phyloP scores from a whole-genome alignment of 257 asterid genomes.

The Plantago major region DNA sequence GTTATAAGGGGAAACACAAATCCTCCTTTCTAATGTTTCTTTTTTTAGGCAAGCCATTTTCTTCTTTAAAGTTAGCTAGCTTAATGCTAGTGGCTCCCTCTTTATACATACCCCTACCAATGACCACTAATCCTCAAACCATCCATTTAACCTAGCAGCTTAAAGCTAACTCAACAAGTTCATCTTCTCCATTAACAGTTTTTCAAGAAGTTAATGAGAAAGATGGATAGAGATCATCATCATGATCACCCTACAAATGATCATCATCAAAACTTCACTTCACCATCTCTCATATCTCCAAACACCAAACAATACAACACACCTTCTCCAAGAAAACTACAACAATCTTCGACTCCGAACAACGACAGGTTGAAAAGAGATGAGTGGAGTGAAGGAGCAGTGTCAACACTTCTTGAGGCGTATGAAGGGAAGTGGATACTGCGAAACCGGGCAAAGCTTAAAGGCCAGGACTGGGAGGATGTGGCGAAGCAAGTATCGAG shows the following conservation, averaged over 20 bases:
- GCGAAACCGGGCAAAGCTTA: conserved; percentile 78
- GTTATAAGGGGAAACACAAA: too few relatives aligned
- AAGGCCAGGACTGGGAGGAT: conserved; percentile 93
- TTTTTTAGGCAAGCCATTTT: conserved; percentile 19
- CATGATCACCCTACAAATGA: too few relatives aligned
- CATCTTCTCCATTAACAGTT: background rate
- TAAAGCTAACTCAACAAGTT: conserved; percentile 2
- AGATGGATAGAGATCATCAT: conserved; percentile 45
- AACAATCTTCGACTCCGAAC: background rate
- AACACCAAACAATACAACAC: conserved; percentile 23
- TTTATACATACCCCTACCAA: background rate
- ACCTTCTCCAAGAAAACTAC: conserved; percentile 37
- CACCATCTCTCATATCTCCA: conserved; percentile 45
- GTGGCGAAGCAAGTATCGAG: conserved; percentile 66
- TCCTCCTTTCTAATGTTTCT: background rate
- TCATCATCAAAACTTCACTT: conserved; percentile 22
- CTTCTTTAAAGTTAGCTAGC: conserved; percentile 33
- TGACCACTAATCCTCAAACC: background rate
- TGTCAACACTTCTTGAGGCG: conserved; percentile 64
- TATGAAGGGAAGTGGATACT: conserved; percentile 77
- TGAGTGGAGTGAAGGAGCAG: conserved; percentile 95
- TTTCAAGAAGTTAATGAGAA: conserved; percentile 6
- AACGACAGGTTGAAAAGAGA: conserved; percentile 64
- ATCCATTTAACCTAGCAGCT: conserved; percentile 39
- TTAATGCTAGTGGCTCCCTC: conserved; percentile 52